Percentiles rank a stretch among this genome's conserved stretches.
These are phyloP conservation scores for Saccharum hybrid DNA, from an alignment of 202 grass and related monocot species.

Conservation along the genomic window DNA sequence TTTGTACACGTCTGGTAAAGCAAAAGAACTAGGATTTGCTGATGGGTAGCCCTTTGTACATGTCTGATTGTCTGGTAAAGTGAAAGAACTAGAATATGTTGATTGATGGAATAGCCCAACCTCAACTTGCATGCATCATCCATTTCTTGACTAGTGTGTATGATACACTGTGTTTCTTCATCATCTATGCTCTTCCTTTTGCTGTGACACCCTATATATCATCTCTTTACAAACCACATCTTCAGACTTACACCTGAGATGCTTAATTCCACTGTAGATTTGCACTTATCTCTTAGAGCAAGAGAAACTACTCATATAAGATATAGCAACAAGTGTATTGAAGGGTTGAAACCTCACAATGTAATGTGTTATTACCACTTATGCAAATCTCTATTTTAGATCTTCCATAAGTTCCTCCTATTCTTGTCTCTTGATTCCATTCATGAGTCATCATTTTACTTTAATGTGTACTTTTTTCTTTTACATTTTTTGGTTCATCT, in stretches of 20 bases:
- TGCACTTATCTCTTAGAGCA: slow-evolving; percentile 73
- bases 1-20: neutral
- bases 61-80: neutral
- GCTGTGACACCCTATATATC: slow-evolving; percentile 17
- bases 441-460: slow-evolving; percentile 6
- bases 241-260: slow-evolving; percentile 70
- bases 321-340: slow-evolving; percentile 29
- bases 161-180: neutral
- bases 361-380: slow-evolving; percentile 1
- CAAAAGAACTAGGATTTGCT: slow-evolving; percentile 13
- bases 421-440: slow-evolving; percentile 10
- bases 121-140: neutral
- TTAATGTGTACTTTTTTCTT: slow-evolving; percentile 1
- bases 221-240: slow-evolving; percentile 40
- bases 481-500: neutral
- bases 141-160: slow-evolving; percentile 8
- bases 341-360: neutral
- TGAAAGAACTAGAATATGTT: neutral
- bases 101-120: neutral
- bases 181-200: neutral
- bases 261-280: slow-evolving; percentile 57
- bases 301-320: slow-evolving; percentile 47
- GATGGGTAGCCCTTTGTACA: neutral
- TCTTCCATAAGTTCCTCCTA: slow-evolving; percentile 3
- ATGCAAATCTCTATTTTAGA: slow-evolving; percentile 28